Percentiles rank a stretch among this genome's conserved stretches.
These are phyloP conservation scores for Ilex aquifolium DNA, from an alignment of 257 asterid species.

Conservation along the genomic window DNA sequence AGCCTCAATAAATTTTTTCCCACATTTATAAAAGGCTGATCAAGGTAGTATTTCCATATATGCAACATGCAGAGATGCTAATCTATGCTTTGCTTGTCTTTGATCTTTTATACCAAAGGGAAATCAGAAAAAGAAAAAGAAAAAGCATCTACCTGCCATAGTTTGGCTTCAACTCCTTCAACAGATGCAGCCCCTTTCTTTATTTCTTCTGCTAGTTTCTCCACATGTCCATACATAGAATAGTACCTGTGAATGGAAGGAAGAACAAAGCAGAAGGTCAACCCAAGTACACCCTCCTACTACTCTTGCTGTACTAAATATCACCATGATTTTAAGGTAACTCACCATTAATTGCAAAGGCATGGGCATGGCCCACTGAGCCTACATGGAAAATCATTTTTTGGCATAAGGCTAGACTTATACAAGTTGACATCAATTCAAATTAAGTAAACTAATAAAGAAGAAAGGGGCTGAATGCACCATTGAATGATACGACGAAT, in stretches of 20 bases:
- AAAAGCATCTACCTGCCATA: slow-evolving; percentile 56
- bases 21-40: not conserved
- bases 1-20: not conserved
- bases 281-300: no score
- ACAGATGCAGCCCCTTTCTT: slow-evolving; percentile 65
- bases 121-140: slow-evolving; percentile 4
- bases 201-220: slow-evolving; percentile 71
- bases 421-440: no score
- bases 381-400: no score
- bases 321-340: no score
- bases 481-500: no score
- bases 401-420: no score
- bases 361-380: no score
- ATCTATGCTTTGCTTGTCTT: not conserved
- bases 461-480: no score
- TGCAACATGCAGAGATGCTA: not conserved
- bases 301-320: no score
- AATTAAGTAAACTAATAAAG: no score
- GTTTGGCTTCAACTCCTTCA: slow-evolving; percentile 75
- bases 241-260: slow-evolving; percentile 40
- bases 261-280: not conserved
- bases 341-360: no score
- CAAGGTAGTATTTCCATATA: not conserved
- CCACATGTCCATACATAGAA: slow-evolving; percentile 78
- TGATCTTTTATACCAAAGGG: not conserved